Evolutionary conservation across 1,284 basidiomycete species (phyloP), one percentile per base, ranked within the genome.

Genomic region (Marasmius sp.): DNA sequence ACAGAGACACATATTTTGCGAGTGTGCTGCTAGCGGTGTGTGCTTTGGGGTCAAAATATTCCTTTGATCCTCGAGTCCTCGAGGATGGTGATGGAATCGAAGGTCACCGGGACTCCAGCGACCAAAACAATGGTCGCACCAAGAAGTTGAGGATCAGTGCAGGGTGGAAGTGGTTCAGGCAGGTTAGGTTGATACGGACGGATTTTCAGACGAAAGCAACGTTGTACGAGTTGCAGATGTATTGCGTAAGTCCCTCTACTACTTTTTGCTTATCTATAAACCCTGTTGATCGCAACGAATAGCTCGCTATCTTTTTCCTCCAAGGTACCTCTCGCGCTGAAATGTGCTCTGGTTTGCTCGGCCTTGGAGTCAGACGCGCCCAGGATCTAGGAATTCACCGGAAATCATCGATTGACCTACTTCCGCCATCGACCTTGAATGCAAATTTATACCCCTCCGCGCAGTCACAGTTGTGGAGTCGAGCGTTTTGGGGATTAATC

Each of bases 161-260:
- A 58, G 62, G 81, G 0, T 83, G 81, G 81, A 76, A 75, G 60
- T 83, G 75, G 64, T 75, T 82, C 57, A 72, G 76, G 16, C 76
- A 77, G 36, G 67, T 81, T 3, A 61, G 76, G 67, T 63, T 75
- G 48, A 61, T 77, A 62, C 74, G 78, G 14, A 72, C 74, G 61
- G 75, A 71, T 16, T 74, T 78, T 65, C 69, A 79, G 61, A 70
- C 74, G 16, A 73, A 74, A 2, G 77, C 79, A 2, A 73, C 72
- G 10, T 67, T 85, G 36, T 77, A 74, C 60, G 81, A 83, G 57
- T 68, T 84, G 41, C 82, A 84, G 67, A 66, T 71, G 10, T 75
- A 74, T n/a, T 62, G 63, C n/a, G 65, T 66, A 52, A 22, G 64
- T 39, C 14, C 12, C 6, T 12, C 20, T 50, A 8, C 18, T 16